Conservation (phyloP, 495 filamentous ascomycete genomes). For the Neurospora tetraspora region DNA sequence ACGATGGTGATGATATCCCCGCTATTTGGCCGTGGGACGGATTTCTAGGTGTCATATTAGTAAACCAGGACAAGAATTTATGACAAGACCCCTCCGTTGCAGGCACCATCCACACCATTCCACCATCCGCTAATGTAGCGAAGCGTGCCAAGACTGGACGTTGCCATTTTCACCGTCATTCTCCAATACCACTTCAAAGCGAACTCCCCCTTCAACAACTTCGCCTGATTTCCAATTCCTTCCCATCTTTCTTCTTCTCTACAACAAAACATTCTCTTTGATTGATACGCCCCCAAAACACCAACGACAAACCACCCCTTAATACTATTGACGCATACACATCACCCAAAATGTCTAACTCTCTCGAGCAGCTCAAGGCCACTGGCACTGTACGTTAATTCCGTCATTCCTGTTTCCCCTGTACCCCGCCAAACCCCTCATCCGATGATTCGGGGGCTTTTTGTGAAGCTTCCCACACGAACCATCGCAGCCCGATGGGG, state of each 20-base stretch:
- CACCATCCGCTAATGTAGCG: background rate
- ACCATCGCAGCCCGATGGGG: background rate
- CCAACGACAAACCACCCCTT: background rate
- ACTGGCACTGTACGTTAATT: constrained; percentile 75
- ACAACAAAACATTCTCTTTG: background rate
- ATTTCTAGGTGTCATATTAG: background rate
- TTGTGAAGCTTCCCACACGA: constrained; percentile 4
- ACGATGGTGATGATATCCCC: background rate
- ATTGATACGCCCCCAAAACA: background rate
- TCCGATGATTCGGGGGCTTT: background rate
- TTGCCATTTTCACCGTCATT: background rate
- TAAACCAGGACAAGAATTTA: background rate
- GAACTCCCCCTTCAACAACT: background rate
- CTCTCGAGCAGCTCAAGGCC: constrained; percentile 94
- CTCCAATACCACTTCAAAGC: background rate
- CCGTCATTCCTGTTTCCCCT: background rate
- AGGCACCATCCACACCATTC: background rate
- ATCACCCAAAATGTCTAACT: constrained; percentile 56
- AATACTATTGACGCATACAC: background rate
- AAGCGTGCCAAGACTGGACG: background rate
- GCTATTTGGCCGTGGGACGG: background rate
- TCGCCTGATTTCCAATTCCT: background rate
- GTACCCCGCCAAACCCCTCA: constrained; percentile 31
- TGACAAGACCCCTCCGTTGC: background rate
- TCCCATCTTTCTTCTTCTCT: background rate